Conservation (phyloP, 495 filamentous ascomycete species). For the Xylaria cubensis region DNA sequence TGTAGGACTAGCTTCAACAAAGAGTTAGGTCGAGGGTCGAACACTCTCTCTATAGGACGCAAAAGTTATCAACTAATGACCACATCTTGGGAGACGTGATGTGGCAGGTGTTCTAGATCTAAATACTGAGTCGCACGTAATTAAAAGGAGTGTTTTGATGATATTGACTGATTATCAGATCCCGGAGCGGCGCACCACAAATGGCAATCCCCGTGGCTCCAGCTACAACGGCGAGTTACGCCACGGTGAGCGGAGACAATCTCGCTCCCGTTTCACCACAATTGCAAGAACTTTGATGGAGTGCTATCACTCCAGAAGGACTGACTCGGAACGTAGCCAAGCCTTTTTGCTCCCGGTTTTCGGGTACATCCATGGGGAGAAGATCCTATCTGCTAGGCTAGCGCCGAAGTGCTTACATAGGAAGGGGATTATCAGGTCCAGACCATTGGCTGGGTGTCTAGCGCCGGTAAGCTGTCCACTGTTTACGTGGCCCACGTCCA, state of each 20-base stretch:
- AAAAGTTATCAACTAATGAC: not conserved
- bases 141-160: not conserved
- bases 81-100: not conserved
- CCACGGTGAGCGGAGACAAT: not conserved
- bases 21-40: not conserved
- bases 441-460: constrained; percentile 18
- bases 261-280: constrained; percentile 11
- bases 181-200: not conserved
- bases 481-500: constrained; percentile 21
- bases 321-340: not conserved
- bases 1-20: not conserved
- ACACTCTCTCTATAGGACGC: not conserved
- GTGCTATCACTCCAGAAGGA: not conserved
- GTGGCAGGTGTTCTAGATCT: not conserved
- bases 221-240: not conserved
- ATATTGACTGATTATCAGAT: constrained; percentile 12
- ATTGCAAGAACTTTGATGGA: not conserved
- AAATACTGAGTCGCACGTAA: not conserved
- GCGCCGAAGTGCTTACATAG: not conserved
- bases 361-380: constrained; percentile 7
- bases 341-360: constrained; percentile 4
- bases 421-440: not conserved
- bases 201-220: not conserved
- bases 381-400: not conserved
- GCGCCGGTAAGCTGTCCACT: constrained; percentile 4